phyloP scores from a whole-genome alignment of 176 grass and related monocot species.

The Rhipidocladum racemiflorum region DNA sequence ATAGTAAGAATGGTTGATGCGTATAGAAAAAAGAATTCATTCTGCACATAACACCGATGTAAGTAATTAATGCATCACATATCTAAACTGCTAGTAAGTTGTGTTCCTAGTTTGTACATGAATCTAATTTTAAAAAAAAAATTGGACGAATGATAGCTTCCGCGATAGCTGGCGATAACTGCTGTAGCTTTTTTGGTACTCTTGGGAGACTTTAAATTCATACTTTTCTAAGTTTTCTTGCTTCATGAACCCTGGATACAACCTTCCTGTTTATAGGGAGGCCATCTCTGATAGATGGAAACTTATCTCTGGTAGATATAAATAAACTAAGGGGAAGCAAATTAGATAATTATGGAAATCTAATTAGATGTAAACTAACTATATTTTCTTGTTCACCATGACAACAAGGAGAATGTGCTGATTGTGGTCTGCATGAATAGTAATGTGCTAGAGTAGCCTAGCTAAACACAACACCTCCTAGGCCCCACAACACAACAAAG shows the following conservation, averaged over 20 bases:
- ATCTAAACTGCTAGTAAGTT: no score
- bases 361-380: neutral
- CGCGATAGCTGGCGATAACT: no score
- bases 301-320: neutral
- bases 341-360: neutral
- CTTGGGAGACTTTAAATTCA: neutral
- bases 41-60: no score
- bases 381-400: neutral
- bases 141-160: no score
- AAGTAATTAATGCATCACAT: no score
- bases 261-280: neutral
- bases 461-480: neutral
- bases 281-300: neutral
- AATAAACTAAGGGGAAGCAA: neutral
- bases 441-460: neutral
- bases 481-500: neutral
- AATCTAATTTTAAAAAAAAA: no score
- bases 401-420: neutral
- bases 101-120: no score
- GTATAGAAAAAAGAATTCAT: no score
- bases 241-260: neutral
- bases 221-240: neutral
- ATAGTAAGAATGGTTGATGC: no score
- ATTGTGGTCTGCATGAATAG: neutral
- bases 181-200: no score